Evolutionary conservation across 2,329 filamentous ascomycete genomes (phyloP), one percentile per base, ranked within the genome.

Genomic region (Penicillium sp.): DNA sequence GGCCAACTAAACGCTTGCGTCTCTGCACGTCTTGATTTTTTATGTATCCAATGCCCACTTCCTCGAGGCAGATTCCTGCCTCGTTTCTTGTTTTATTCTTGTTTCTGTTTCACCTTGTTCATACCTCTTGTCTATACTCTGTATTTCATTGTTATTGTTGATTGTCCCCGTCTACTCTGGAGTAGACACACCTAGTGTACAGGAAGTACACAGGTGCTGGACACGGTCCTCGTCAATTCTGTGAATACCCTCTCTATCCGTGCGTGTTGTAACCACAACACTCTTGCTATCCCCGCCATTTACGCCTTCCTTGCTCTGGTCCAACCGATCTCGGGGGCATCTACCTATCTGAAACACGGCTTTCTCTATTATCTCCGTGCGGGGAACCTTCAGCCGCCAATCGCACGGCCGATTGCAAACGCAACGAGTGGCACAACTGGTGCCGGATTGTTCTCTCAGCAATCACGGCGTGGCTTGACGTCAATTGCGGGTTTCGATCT

Each of bases 1-100:
- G 49, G 49, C 45, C 28, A 49, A 35, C 20, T 44, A 43, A 41
- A 63, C 58, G 61, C 61, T 58, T 64, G 58, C 57, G 62, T 66
- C 33, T 37, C 42, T 54, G 50, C 54, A 52, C 52, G 50, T 49
- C 53, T 52, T 48, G 37, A 32, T 47, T 35, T 54, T 47, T 61
- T 58, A 63, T 63, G 54, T 62, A 61, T 37, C 33, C 53, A 56
- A 51, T 49, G 56, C 37, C 38, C 47, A 52, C 31, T 51, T 41
- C 52, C 41, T 45, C 46, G 15, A 12, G 33, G 15, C 9, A 20
- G 27, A 28, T 28, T 20, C 33, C 32, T 35, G 15, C 46, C 44
- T 44, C 31, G 27, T 33, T 50, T 46, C 42, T 47, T n/a, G 39
- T 46, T 50, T 41, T 42, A 33, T 28, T 41, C 40, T 40, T 35